Evolutionary conservation across 2,329 filamentous ascomycete genomes (phyloP).

Genomic region (Ophiostoma ips): DNA sequence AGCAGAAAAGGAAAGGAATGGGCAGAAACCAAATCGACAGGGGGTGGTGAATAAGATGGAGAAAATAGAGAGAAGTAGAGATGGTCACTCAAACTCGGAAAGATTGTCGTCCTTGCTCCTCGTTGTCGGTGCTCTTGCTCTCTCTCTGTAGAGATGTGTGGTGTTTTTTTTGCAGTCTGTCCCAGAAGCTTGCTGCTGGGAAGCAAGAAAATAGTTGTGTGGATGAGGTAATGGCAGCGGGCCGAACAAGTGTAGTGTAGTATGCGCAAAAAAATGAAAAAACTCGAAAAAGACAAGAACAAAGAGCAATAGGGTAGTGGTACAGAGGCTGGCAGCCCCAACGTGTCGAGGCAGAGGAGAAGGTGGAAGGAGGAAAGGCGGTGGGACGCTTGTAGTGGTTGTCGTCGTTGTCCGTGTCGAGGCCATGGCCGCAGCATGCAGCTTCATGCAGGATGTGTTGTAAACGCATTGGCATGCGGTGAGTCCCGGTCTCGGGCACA

Average conservation of each 20-base stretch:
- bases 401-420: neutral
- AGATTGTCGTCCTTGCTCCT: neutral
- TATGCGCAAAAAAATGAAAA: conserved; percentile 16
- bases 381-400: neutral
- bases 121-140: neutral
- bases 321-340: conserved; percentile 3
- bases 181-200: conserved; percentile 15
- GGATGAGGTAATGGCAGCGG: conserved; percentile 15
- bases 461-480: neutral
- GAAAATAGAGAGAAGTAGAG: conserved; percentile 3
- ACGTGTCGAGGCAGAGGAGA: neutral
- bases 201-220: conserved; percentile 11
- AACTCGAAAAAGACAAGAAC: conserved; percentile 2
- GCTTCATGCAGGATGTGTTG: conserved; percentile 8
- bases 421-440: conserved; percentile 1
- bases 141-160: neutral
- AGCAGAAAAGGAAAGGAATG: neutral
- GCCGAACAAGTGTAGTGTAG: conserved; percentile 15
- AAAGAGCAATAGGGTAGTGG: conserved; percentile 2
- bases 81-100: neutral
- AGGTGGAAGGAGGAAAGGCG: neutral
- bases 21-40: too few relatives aligned
- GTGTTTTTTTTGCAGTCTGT: conserved; percentile 4
- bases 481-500: conserved; percentile 2
- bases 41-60: too few relatives aligned